Percentiles rank a stretch among this genome's conserved stretches.
Evolutionary conservation across 2,329 filamentous ascomycete genomes (phyloP).

Genomic region (Stenocarpella maydis): DNA sequence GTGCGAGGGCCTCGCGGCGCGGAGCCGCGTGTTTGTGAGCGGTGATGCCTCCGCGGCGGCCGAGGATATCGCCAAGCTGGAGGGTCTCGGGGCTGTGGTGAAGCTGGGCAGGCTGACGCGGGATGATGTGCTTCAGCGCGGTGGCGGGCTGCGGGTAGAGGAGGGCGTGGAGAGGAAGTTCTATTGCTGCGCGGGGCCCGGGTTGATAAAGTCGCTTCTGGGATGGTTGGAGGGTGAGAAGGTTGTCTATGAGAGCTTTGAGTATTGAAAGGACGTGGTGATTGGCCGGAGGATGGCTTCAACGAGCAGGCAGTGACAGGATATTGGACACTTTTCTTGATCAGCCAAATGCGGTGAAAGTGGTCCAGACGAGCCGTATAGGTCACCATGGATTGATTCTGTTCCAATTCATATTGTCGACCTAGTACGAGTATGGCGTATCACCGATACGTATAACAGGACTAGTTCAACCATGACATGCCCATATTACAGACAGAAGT

Average conservation of each 20-base stretch:
- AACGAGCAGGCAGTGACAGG: no score
- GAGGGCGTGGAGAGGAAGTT: constrained; percentile 54
- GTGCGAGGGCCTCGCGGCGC: constrained; percentile 58
- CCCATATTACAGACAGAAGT: neutral
- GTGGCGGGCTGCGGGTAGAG: constrained; percentile 44
- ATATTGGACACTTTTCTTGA: neutral
- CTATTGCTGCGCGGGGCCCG: constrained; percentile 57
- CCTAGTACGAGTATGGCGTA: no score
- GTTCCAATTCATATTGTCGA: neutral
- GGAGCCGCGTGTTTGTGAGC: constrained; percentile 72
- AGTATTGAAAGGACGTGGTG: constrained; percentile 53
- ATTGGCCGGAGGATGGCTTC: neutral
- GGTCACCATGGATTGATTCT: no score
- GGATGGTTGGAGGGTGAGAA: constrained; percentile 64
- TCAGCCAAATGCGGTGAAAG: no score
- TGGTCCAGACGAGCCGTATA: neutral
- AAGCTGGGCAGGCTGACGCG: constrained; percentile 49
- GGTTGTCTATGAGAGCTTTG: constrained; percentile 67
- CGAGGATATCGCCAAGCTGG: constrained; percentile 39
- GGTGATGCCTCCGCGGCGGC: constrained; percentile 44
- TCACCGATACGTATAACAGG: neutral
- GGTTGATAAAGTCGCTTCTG: constrained; percentile 51
- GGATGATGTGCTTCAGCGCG: constrained; percentile 52
- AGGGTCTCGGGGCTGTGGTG: constrained; percentile 47
- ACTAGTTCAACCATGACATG: neutral